Percentiles rank a stretch among this genome's conserved stretches.
phyloP scores from a whole-genome alignment of 192 early-diverging fungal genomes.

The Podila horticola region DNA sequence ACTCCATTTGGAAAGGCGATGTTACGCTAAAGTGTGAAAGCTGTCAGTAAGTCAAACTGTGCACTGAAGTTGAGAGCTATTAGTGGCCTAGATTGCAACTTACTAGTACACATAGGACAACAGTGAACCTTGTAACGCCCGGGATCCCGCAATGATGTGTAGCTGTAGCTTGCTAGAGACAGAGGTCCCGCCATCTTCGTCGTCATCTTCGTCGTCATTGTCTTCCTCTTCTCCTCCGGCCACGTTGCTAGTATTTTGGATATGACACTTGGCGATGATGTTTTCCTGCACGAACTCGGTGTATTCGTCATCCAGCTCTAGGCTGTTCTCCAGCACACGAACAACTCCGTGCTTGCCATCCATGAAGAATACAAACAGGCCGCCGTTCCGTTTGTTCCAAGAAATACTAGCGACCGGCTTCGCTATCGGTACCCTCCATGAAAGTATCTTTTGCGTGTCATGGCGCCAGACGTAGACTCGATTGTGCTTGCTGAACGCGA shows the following conservation, averaged over 20 bases:
- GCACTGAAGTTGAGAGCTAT: not conserved
- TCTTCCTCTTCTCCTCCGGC: constrained; percentile 14
- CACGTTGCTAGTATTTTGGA: constrained; percentile 26
- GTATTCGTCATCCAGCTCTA: constrained; percentile 15
- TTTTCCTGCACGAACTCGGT: constrained; percentile 18
- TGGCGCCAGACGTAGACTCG: constrained; percentile 26
- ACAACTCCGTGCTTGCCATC: constrained; percentile 44
- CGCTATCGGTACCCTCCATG: constrained; percentile 36
- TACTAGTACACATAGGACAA: constrained; percentile 28
- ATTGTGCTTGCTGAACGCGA: constrained; percentile 39
- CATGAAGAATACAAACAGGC: constrained; percentile 37
- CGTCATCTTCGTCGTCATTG: constrained; percentile 32
- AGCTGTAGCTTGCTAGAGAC: constrained; percentile 24
- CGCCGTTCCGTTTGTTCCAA: constrained; percentile 15
- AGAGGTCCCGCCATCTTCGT: constrained; percentile 10
- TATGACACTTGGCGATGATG: constrained; percentile 36
- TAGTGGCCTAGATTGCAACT: not conserved
- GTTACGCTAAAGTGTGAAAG: constrained; percentile 8
- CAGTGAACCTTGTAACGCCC: constrained; percentile 3
- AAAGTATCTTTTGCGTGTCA: constrained; percentile 9
- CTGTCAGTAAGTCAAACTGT: no score
- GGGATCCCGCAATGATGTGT: constrained; percentile 20
- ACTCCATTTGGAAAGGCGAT: constrained; percentile 43
- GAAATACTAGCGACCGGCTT: constrained; percentile 34
- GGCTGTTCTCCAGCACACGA: not conserved